Evolutionary conservation across 306 rosid genomes (phyloP), one percentile per base, ranked within the genome.

Genomic region (Ochetophila trinervis): DNA sequence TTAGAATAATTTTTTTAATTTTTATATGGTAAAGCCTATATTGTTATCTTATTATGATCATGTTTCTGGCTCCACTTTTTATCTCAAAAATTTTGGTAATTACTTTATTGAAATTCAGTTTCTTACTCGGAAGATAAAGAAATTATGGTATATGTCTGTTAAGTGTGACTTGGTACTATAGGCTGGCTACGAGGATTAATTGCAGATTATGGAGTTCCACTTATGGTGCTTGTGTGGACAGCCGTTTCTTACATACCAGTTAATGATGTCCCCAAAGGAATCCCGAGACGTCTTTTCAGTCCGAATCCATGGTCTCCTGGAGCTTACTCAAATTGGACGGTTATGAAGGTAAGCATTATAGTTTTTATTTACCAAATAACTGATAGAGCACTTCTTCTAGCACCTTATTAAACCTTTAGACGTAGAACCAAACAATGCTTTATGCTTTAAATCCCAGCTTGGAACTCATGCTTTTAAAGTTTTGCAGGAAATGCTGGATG

Each of bases 241-340:
- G 92, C 75, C 47, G 73, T 83, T 60, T 91, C 98, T 61, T 91
- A 91, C 81, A 87, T 91, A 56, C 98, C 98, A 7, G 83, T 59
- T 56, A 91, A 91, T 58, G 62, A 85, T 20, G 96, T 89, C 62
- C 98, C 98, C 24, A 84, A 53, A 65, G 98, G 98, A 78, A 68
- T 91, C 79, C 98, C 98, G 3, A 83, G 98, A 68, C 81, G 98
- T 45, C 96, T 91, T 85, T 85, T 82, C 73, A 91, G 98, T 80
- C 98, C 98, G 58, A 89, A 91, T 65, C 98, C 98, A 70, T 89
- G 98, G 98, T 89, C 98, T 53, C 82, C 77, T 62, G 96, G 96
- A 53, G 98, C 98, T 65, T 89, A 89, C 85, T 80, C 98, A 60
- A 91, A 86, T 66, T 89, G 98, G 98, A 88, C 98, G 13, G 96